Base-by-base conservation (phyloP, 2,329 filamentous ascomycete genomes). In the Colletotrichum orchidophilum region DNA sequence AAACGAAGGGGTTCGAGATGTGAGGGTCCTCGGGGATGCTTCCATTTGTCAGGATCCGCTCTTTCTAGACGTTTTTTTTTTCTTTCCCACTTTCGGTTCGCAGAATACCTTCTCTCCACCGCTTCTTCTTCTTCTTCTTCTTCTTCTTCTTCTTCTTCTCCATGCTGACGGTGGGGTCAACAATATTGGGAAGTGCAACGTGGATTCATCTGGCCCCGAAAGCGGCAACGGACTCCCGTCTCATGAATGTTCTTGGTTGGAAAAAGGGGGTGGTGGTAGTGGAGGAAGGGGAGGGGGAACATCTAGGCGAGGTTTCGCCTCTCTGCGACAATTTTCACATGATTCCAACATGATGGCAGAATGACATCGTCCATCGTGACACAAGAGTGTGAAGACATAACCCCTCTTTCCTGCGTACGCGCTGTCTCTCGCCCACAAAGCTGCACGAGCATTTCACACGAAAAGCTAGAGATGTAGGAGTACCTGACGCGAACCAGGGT, bases 21-120 rank as follows among this genome's bases (percentile, higher is more conserved):
- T 31, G 27, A n/a, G 24, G 29, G 13, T 18, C 50, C 52, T 31
- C 33, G 27, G 54, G 24, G 24, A 50, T 26, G 39, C 27, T 50
- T 61, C 39, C 57, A 60, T 24, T 21, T 3, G 15, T 29, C 6
- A 7, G 9, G 35, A 42, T 61, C 63, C 63, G 63, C 63, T 66
- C 63, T 12, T 66, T 66, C 63, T 66, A 66, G 63, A 66, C 55
- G 55, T 42, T 46, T 61, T 66, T 57, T 64, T 39, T 29, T 49
- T 52, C 5, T 53, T 9, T 13, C 21, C 18, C 26, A 31, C 42
- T 21, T 49, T 46, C 15, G 39, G 39, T 46, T 46, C n/a, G 7
- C 18, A 46, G 59, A 46, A 15, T n/a, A 52, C 13, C 49, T 21
- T n/a, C 21, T 62, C 42, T 53, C 42, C 59, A 62, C 46, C 46